Percentiles rank a stretch among this genome's conserved stretches.
These are phyloP conservation scores for Striga asiatica DNA, from an alignment of 257 asterid species.

Conservation along the genomic window DNA sequence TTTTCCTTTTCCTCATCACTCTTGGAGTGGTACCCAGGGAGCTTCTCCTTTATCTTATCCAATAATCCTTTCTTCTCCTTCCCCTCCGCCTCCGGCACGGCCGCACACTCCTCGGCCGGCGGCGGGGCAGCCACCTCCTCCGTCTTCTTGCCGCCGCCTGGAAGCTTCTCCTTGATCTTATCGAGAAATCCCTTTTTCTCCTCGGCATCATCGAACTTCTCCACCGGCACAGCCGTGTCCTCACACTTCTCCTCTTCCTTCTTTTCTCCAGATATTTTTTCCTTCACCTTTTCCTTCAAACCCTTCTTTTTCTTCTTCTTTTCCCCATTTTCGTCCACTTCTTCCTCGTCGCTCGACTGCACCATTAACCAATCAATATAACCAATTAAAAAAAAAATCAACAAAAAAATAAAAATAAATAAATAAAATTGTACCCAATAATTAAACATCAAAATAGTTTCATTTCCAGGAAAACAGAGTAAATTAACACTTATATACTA, in stretches of 20 bases:
- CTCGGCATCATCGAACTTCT: conserved; percentile 39
- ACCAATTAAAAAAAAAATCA: too few relatives aligned
- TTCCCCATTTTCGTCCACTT: conserved; percentile 39
- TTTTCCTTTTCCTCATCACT: conserved; percentile 56
- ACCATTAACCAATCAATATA: too few relatives aligned
- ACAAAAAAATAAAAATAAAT: too few relatives aligned
- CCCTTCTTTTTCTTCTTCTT: conserved; percentile 81
- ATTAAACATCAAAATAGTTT: too few relatives aligned
- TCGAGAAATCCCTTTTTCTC: conserved; percentile 69
- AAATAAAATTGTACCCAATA: too few relatives aligned
- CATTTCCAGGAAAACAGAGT: too few relatives aligned
- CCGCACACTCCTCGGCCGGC: conserved; percentile 13
- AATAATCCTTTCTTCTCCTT: conserved; percentile 75
- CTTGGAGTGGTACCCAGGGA: conserved; percentile 75
- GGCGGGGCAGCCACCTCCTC: conserved; percentile 41
- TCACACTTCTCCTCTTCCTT: conserved; percentile 36
- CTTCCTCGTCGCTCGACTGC: conserved; percentile 85
- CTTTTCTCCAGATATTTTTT: conserved; percentile 29
- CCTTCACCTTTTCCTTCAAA: conserved; percentile 52
- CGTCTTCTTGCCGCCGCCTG: conserved; percentile 54
- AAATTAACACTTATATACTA: too few relatives aligned
- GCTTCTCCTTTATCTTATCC: conserved; percentile 90
- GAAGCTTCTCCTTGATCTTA: conserved; percentile 72
- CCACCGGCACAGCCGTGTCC: conserved; percentile 38
- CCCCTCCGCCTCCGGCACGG: conserved; percentile 26